phyloP scores from a whole-genome alignment of 140 eudicot genomes.

The Ambrosia hybrid region DNA sequence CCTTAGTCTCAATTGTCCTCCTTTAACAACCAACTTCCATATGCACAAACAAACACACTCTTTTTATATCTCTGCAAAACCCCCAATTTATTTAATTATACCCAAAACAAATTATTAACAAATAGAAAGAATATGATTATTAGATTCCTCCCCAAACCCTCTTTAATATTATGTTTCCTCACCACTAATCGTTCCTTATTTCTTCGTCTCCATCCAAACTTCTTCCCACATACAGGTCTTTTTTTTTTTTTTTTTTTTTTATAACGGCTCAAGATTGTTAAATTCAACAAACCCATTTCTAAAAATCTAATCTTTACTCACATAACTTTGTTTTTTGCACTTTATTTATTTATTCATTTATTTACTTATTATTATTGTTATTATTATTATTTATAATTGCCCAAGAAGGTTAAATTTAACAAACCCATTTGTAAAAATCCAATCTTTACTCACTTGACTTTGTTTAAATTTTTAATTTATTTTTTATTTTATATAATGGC shows the following conservation, averaged over 20 bases:
- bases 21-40: neutral
- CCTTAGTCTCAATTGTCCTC: too few species aligned
- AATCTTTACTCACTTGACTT: too few species aligned
- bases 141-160: slow-evolving; percentile 28
- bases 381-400: too few species aligned
- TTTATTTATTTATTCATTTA: too few species aligned
- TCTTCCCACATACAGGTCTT: slow-evolving; percentile 18
- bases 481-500: too few species aligned
- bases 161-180: slow-evolving; percentile 26
- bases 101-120: neutral
- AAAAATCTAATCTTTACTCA: too few species aligned
- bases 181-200: slow-evolving; percentile 29
- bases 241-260: too few species aligned
- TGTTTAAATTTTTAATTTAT: too few species aligned
- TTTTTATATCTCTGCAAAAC: neutral
- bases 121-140: slow-evolving; percentile 14
- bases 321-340: too few species aligned
- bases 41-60: neutral
- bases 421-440: neutral
- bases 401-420: neutral
- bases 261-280: too few species aligned
- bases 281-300: neutral
- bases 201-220: slow-evolving; percentile 15
- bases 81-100: neutral
- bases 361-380: too few species aligned